Evolutionary conservation across 2,329 filamentous ascomycete species (phyloP), one percentile per base, ranked within the genome.

Genomic region (Colletotrichum sp.): DNA sequence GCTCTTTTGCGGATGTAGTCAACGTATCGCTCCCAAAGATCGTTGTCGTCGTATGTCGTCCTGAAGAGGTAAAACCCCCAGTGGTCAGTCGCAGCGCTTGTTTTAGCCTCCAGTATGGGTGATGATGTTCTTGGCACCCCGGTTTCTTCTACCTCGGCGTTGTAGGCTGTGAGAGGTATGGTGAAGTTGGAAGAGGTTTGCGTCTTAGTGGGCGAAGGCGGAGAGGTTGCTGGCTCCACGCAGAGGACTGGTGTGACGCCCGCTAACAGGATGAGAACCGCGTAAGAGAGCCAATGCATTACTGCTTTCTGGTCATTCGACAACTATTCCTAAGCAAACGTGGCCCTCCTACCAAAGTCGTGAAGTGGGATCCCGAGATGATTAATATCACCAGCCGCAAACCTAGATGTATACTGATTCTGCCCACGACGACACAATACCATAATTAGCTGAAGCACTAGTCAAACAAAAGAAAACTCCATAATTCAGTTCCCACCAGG

Each of bases 301-400:
- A 12, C n/a, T 52, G 43, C n/a, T 52, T 52, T 52, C 43, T 52
- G n/a, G 10, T 13, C 12, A 52, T 52, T 22, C n/a, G n/a, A 52
- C n/a, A 22, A n/a, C n/a, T 48, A 12, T 52, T 52, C n/a, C 43
- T 25, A n/a, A 22, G 10, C 10, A 48, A 13, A 12, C n/a, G 2
- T 3, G 6, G 2, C 6, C 12, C n/a, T 7, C 2, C 2, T 48
- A 4, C 3, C n/a, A 13, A 3, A n/a, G 6, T 3, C 4, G n/a
- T 52, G 43, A 52, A 13, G n/a, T 52, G 43, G 43, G 43, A 52
- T 52, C 43, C n/a, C 43, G 43, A 52, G n/a, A 22, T 52, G 43
- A 13, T 52, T 52, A 52, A 52, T 52, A 52, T 52, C 10, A 22
- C 43, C 43, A 52, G n/a, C 43, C 43, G n/a, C n/a, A 22, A 52